phyloP scores from a whole-genome alignment of 2,329 filamentous ascomycete species.

The Lasiodiplodia citricola region DNA sequence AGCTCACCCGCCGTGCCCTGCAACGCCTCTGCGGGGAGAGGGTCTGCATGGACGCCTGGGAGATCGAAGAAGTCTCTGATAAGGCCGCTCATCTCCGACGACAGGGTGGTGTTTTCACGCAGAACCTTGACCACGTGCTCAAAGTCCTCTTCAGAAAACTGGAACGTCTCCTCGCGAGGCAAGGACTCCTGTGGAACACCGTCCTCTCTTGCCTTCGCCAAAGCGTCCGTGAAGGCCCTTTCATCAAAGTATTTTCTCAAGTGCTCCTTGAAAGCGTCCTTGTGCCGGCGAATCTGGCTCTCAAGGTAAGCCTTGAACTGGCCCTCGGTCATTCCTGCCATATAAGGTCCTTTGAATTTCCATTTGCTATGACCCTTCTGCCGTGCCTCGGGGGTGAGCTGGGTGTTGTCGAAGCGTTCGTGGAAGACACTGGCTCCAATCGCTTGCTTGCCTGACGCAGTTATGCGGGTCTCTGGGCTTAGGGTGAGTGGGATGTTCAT shows the following conservation, averaged over 20 bases:
- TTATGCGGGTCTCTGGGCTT: conserved; percentile 41
- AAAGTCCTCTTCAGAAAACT: conserved; percentile 36
- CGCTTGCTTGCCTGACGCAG: conserved; percentile 19
- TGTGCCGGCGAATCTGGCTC: neutral
- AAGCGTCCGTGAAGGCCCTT: neutral
- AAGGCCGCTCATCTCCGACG: conserved; percentile 57
- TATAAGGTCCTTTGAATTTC: conserved; percentile 64
- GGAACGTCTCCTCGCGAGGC: conserved; percentile 36
- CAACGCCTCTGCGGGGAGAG: no score
- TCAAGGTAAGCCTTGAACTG: conserved; percentile 40
- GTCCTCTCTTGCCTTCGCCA: neutral
- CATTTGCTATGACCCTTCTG: conserved; percentile 47
- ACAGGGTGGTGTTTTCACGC: conserved; percentile 57
- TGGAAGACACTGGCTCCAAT: conserved; percentile 47
- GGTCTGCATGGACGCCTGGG: conserved; percentile 42
- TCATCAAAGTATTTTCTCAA: conserved; percentile 29
- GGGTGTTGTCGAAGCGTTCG: conserved; percentile 51
- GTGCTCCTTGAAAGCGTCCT: conserved; percentile 35
- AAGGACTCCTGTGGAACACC: neutral
- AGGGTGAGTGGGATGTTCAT: conserved; percentile 71
- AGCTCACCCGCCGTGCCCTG: no score
- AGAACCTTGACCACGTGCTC: conserved; percentile 41
- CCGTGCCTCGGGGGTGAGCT: conserved; percentile 32
- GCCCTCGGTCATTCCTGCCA: conserved; percentile 60
- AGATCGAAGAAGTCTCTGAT: conserved; percentile 64